Percentiles rank a stretch among this genome's conserved stretches.
These are phyloP conservation scores for Zygotorulaspora chibaensis DNA, from an alignment of 805 yeast genomes.

Conservation along the genomic window DNA sequence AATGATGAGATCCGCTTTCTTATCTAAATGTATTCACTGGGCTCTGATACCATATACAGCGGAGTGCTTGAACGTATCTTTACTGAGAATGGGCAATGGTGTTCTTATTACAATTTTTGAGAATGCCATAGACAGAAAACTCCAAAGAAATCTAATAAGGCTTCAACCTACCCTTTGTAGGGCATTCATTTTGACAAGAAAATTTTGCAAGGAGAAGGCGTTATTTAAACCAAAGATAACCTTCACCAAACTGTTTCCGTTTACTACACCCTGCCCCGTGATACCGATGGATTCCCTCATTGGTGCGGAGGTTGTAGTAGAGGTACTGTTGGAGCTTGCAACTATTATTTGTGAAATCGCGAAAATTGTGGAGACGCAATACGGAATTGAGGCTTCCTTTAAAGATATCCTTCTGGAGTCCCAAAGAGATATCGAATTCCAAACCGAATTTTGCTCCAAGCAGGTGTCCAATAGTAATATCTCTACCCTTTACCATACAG, in stretches of 20 bases:
- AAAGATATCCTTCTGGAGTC: constrained; percentile 38
- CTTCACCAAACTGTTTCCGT: constrained; percentile 67
- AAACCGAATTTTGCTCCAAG: constrained; percentile 40
- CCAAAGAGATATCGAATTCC: constrained; percentile 39
- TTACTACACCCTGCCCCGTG: constrained; percentile 57
- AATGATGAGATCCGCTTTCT: constrained; percentile 36
- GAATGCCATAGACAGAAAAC: constrained; percentile 37
- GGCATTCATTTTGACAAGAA: constrained; percentile 50
- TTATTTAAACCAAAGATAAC: constrained; percentile 56
- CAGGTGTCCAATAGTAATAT: constrained; percentile 42
- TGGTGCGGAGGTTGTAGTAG: constrained; percentile 64
- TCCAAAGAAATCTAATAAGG: constrained; percentile 48
- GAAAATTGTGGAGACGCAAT: constrained; percentile 43
- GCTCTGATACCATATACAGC: constrained; percentile 50
- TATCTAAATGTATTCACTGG: constrained; percentile 49
- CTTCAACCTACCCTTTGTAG: constrained; percentile 51
- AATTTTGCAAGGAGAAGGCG: constrained; percentile 38
- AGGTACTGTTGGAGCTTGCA: constrained; percentile 64
- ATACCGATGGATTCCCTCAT: constrained; percentile 70
- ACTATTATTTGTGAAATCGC: constrained; percentile 55
- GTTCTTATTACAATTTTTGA: constrained; percentile 49
- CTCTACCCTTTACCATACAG: constrained; percentile 42
- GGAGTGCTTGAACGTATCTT: constrained; percentile 48
- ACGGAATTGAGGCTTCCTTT: constrained; percentile 43
- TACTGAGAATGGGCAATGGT: constrained; percentile 57